Evolutionary conservation across 495 filamentous ascomycete species (phyloP).

Genomic region (Hyaloscypha hepaticicola): DNA sequence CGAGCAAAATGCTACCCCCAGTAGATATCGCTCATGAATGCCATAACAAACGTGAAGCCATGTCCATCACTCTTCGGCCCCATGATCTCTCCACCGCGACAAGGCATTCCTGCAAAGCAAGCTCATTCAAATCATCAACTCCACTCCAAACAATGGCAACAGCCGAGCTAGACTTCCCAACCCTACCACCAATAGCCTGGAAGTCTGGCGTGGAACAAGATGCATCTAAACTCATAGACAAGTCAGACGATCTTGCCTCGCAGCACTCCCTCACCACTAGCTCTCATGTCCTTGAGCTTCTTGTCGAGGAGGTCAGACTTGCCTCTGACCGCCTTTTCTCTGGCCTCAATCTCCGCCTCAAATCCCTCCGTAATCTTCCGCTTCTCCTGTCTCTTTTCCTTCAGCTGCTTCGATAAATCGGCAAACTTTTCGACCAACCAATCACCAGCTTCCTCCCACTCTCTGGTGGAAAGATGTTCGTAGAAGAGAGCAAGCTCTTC

Average conservation of each 20-base stretch:
- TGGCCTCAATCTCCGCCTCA: conserved; percentile 59
- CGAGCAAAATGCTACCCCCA: conserved; percentile 18
- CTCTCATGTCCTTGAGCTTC: conserved; percentile 56
- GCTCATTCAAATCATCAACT: not conserved
- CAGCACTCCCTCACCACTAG: conserved; percentile 42
- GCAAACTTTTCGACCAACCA: conserved; percentile 71
- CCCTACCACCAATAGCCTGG: not conserved
- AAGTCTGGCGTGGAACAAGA: not conserved
- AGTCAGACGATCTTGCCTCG: conserved; percentile 12
- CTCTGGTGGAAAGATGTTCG: conserved; percentile 58
- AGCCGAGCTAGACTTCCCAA: not conserved
- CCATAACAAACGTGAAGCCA: not conserved
- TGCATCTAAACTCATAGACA: not conserved
- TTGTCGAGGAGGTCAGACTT: conserved; percentile 54
- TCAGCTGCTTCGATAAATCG: conserved; percentile 61
- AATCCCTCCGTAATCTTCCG: conserved; percentile 63
- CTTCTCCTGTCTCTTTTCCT: conserved; percentile 61
- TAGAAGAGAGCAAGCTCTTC: conserved; percentile 60
- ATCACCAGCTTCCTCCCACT: conserved; percentile 85
- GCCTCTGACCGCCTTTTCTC: conserved; percentile 51
- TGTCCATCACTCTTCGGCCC: not conserved
- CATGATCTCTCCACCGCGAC: not conserved
- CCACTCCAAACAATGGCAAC: not conserved
- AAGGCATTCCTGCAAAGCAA: not conserved
- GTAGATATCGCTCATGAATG: not conserved